Base-by-base conservation (phyloP, 148 eudicot genomes). In the Rhododendron griersonianum region DNA sequence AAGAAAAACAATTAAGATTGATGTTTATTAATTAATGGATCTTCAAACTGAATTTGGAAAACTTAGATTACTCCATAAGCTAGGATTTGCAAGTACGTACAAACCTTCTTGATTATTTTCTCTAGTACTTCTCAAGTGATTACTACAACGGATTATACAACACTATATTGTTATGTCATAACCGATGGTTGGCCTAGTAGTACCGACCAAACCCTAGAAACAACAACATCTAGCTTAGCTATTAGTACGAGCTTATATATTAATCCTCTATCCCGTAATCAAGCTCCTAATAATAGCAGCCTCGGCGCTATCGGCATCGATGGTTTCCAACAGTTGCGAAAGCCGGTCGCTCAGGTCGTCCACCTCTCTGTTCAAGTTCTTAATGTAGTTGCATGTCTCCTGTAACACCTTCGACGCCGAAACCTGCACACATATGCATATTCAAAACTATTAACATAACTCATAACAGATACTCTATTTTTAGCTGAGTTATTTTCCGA, bases 301-400 rank as follows among this genome's bases (percentile, higher is more conserved):
- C 84, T 95, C 94, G 33, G 92, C 91, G 87, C 96, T 95, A 81
- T 87, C 88, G 76, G 90, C 87, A 59, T 95, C 98, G 21, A 93
- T 83, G 47, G 98, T 93, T 53, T 92, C 74, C 89, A 95, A 88
- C 48, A 95, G 91, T 30, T 92, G 95, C 10, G 96, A 91, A 35
- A 95, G 86, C 23, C 98, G 91, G 69, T 95, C 96, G 51, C 98
- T 95, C 14, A 95, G 91, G 86, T 93, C 98, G 19, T 95, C 96
- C 91, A 95, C 93, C 85, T 93, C 94, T 69, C 84, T 94, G 82
- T 92, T 92, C 83, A 94, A 87, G 89, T 78, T 90, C 81, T 91
- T 89, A n/a, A 94, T 92, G 90, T 94, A 91, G 88, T 91, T 92
- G 91, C 98, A 94, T 15, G 98, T 94, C 93, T 94, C 98, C 35